Percentiles rank a stretch among this genome's conserved stretches.
phyloP scores from a whole-genome alignment of 306 rosid species.

The Luffa acutangula region DNA sequence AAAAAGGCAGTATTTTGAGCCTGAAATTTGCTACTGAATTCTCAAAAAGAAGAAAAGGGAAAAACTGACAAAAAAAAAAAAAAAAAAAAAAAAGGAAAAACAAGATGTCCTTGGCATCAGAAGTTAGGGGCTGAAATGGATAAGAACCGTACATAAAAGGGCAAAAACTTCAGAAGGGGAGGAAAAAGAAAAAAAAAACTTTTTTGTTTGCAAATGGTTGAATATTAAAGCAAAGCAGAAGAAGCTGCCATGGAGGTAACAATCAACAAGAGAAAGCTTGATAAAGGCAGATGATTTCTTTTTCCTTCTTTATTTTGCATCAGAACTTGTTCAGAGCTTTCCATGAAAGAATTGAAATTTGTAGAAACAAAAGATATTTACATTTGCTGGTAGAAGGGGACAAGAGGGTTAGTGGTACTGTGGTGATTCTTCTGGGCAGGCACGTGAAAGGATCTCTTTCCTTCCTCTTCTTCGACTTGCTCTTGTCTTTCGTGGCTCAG shows the following conservation, averaged over 20 bases:
- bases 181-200: neutral
- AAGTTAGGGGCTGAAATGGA: neutral
- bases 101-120: neutral
- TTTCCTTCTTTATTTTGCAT: neutral
- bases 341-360: neutral
- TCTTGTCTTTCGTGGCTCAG: conserved; percentile 29
- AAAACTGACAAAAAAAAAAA: neutral
- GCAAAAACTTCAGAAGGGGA: neutral
- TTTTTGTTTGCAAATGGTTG: neutral
- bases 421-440: conserved; percentile 11
- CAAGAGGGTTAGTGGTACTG: conserved; percentile 4
- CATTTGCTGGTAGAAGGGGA: conserved; percentile 7
- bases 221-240: neutral
- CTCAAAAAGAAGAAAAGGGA: neutral
- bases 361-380: neutral
- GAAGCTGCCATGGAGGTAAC: neutral
- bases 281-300: neutral
- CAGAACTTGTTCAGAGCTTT: neutral
- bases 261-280: neutral
- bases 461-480: conserved; percentile 24
- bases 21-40: neutral
- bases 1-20: neutral
- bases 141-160: neutral
- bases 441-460: conserved; percentile 39
- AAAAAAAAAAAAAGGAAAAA: neutral